A percentile compares a stretch with the other conserved stretches of the same genome.
These are phyloP conservation scores for Candida namnaoensis DNA, from an alignment of 805 yeast genomes.

Conservation along the genomic window DNA sequence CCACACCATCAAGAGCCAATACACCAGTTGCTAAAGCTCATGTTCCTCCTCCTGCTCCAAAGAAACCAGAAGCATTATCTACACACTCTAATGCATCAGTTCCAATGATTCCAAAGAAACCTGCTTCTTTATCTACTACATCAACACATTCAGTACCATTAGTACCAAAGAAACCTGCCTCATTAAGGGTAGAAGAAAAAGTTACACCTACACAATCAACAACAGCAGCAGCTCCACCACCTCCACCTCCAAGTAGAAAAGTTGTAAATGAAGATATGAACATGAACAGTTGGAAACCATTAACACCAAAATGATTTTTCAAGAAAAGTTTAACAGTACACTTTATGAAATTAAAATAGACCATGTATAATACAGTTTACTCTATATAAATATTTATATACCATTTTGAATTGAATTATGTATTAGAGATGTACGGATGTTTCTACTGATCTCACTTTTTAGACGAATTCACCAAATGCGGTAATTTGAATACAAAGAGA, in stretches of 20 bases:
- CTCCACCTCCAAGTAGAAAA: constrained; percentile 8
- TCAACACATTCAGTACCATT: constrained; percentile 11
- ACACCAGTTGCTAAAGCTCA: constrained; percentile 9
- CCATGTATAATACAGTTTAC: no score
- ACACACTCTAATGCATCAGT: constrained; percentile 1
- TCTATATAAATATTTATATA: no score
- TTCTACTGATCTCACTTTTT: no score
- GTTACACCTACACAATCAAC: not conserved
- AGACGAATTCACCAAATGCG: no score
- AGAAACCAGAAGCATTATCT: constrained; percentile 8
- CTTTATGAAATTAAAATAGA: no score
- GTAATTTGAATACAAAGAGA: no score
- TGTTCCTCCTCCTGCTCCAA: constrained; percentile 4
- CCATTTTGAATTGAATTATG: no score
- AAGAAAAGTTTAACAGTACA: no score
- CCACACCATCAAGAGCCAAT: constrained; percentile 10
- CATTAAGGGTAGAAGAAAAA: not conserved
- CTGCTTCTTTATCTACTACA: constrained; percentile 4
- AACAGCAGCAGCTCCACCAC: constrained; percentile 1
- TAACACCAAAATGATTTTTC: constrained; percentile 5
- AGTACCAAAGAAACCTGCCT: constrained; percentile 6
- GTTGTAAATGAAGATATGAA: constrained; percentile 1
- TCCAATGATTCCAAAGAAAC: constrained; percentile 12
- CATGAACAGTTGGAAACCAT: constrained; percentile 13
- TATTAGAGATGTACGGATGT: no score